Percentiles rank a stretch among this genome's conserved stretches.
Evolutionary conservation across 1,139 yeast genomes (phyloP).

Genomic region (Meyerozyma carpophila): DNA sequence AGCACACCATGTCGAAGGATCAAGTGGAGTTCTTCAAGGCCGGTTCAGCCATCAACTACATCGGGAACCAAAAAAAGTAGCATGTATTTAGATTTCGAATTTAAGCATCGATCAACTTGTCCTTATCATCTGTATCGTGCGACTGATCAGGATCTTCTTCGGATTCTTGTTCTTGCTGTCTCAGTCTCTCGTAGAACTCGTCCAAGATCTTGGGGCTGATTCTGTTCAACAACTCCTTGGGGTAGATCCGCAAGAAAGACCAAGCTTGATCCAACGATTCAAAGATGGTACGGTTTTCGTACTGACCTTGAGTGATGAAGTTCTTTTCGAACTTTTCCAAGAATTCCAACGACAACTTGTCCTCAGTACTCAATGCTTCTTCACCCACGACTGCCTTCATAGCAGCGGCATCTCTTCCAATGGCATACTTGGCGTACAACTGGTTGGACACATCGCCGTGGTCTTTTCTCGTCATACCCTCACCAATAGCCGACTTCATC

Average conservation of each 20-base stretch:
- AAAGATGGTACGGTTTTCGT: slow-evolving; percentile 88
- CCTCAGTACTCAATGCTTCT: slow-evolving; percentile 96
- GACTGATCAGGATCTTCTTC: slow-evolving; percentile 32
- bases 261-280: slow-evolving; percentile 98
- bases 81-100: slow-evolving; percentile 3
- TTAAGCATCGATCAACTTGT: slow-evolving; percentile 50
- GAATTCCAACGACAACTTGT: slow-evolving; percentile 92
- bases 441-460: slow-evolving; percentile 99
- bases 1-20: slow-evolving; percentile 95
- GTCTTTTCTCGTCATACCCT: slow-evolving; percentile 99
- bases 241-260: slow-evolving; percentile 96
- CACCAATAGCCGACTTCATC: slow-evolving; percentile 99
- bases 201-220: slow-evolving; percentile 93
- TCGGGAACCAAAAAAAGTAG: slow-evolving; percentile 49
- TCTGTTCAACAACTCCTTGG: slow-evolving; percentile 97
- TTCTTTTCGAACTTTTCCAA: slow-evolving; percentile 96
- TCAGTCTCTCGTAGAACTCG: slow-evolving; percentile 90
- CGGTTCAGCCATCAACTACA: slow-evolving; percentile 92
- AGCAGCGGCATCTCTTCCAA: slow-evolving; percentile 99
- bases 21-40: slow-evolving; percentile 95
- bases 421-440: slow-evolving; percentile 96
- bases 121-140: slow-evolving; percentile 29
- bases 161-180: slow-evolving; percentile 52
- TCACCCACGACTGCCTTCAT: slow-evolving; percentile 99
- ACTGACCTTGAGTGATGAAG: slow-evolving; percentile 92